Evolutionary conservation across 2,329 filamentous ascomycete species (phyloP), one percentile per base, ranked within the genome.

Genomic region (Fusarium tuaranense): DNA sequence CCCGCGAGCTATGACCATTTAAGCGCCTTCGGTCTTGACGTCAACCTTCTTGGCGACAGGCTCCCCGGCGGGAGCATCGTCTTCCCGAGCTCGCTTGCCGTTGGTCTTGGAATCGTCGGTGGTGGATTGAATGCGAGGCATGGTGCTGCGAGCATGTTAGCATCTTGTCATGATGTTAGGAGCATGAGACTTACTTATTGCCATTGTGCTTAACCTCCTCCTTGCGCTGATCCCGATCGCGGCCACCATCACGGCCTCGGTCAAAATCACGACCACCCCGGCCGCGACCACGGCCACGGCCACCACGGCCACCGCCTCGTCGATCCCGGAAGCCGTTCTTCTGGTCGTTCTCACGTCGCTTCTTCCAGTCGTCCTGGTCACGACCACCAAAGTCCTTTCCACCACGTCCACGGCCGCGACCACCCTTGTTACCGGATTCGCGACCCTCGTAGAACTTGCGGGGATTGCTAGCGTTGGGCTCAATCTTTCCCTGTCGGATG

Each of bases 401-500:
- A 48, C 82, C 82, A 25, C 81, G 80, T 53, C 82, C 80, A 41
- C 83, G 79, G 60, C 84, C 83, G n/a, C 85, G 83, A 32, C 82
- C 82, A 34, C 83, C 82, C 36, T 83, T 82, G 51, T 81, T 82
- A 58, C 82, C 81, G 46, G 69, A 67, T 36, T 85, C 83, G 68
- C 78, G 83, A 67, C 88, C 88, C 79, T 89, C 88, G 71, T 83
- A 90, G 79, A 89, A 89, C 70, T 82, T 82, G 74, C 83, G 83
- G 58, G 80, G 78, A 18, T 80, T 80, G 72, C 78, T 81, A 58
- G 81, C 82, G 78, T 86, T 90, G 71, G 92, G 90, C 81, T 91
- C 86, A 58, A 95, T 86, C 79, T 91, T 91, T 70, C 94, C 94
- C 51, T 91, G 88, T 76, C 90, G 88, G 78, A 96, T 95, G 41